Percentiles rank a stretch among this genome's conserved stretches.
These are phyloP conservation scores for Aspergillus sp. DNA, from an alignment of 2,329 filamentous ascomycete genomes.

Conservation along the genomic window DNA sequence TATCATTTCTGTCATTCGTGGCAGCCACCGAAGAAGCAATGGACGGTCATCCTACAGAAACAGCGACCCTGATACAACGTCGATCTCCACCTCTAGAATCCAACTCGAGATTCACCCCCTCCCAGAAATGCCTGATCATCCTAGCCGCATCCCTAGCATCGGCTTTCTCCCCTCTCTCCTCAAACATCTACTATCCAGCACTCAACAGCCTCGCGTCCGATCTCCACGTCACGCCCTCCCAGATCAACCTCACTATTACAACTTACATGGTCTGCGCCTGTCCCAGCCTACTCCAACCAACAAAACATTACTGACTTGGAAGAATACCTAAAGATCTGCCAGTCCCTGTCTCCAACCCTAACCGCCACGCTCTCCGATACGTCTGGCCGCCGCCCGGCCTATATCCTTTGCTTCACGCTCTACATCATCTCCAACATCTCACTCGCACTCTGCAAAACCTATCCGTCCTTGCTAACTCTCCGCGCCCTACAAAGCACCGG, in stretches of 20 bases:
- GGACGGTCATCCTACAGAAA: conserved; percentile 8
- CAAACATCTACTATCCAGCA: conserved; percentile 47
- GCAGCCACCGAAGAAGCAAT: too few relatives aligned
- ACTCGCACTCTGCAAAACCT: conserved; percentile 37
- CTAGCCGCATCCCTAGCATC: conserved; percentile 40
- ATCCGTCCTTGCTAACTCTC: conserved; percentile 35
- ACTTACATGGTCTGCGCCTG: conserved; percentile 33
- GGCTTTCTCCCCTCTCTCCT: conserved; percentile 44
- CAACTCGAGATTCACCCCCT: conserved; percentile 34
- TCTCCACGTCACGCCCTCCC: conserved; percentile 24
- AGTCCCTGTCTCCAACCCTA: conserved; percentile 52
- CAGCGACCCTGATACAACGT: conserved; percentile 18
- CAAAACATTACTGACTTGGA: neutral
- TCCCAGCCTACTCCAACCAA: neutral
- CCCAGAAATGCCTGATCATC: conserved; percentile 38
- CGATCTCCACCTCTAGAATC: neutral
- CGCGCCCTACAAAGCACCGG: conserved; percentile 47
- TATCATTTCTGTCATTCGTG: too few relatives aligned
- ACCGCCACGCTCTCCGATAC: conserved; percentile 50
- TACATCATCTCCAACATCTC: conserved; percentile 45
- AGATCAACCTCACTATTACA: conserved; percentile 31
- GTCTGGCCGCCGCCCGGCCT: conserved; percentile 49
- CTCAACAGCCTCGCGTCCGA: conserved; percentile 34
- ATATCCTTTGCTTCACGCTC: conserved; percentile 45
- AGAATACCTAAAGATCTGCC: conserved; percentile 39